Evolutionary conservation across 169 alveolate species (phyloP).

Genomic region (Eimeria zaria): DNA sequence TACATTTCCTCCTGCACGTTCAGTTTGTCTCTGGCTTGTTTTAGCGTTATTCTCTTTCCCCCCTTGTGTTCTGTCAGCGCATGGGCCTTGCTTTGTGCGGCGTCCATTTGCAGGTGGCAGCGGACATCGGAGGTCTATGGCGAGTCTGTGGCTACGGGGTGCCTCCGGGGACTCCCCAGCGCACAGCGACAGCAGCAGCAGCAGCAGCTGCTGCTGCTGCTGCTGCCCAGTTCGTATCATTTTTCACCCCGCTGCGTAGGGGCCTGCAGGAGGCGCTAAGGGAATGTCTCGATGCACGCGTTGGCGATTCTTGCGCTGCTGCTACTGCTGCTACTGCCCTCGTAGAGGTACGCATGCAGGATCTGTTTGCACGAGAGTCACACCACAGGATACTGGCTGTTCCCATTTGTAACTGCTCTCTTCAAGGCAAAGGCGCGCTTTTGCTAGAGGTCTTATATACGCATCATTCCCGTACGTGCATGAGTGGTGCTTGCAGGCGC

Average conservation of each 20-base stretch:
- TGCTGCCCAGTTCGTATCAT: conserved; percentile 29
- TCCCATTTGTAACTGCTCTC: neutral
- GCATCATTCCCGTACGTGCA: neutral
- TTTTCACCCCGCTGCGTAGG: conserved; percentile 41
- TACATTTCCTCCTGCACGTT: no score
- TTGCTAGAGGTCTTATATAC: neutral
- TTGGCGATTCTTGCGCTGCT: conserved; percentile 14
- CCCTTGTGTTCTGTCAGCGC: no score
- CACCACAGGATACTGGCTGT: neutral
- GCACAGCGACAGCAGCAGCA: conserved; percentile 46
- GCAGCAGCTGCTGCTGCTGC: conserved; percentile 55
- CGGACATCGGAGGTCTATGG: conserved; percentile 64
- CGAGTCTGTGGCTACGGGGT: conserved; percentile 23
- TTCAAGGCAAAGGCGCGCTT: neutral
- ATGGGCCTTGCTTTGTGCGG: neutral
- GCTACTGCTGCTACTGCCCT: conserved; percentile 60
- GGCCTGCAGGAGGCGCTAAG: conserved; percentile 49
- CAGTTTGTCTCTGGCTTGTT: no score
- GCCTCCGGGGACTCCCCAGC: conserved; percentile 64
- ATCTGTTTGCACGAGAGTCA: neutral
- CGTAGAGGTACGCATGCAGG: conserved; percentile 27
- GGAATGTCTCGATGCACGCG: neutral
- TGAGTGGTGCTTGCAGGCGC: conserved; percentile 19
- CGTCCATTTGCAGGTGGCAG: conserved; percentile 11
- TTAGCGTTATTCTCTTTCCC: no score